Base-by-base conservation (phyloP, 495 filamentous ascomycete genomes). In the Xylaria telfairii region DNA sequence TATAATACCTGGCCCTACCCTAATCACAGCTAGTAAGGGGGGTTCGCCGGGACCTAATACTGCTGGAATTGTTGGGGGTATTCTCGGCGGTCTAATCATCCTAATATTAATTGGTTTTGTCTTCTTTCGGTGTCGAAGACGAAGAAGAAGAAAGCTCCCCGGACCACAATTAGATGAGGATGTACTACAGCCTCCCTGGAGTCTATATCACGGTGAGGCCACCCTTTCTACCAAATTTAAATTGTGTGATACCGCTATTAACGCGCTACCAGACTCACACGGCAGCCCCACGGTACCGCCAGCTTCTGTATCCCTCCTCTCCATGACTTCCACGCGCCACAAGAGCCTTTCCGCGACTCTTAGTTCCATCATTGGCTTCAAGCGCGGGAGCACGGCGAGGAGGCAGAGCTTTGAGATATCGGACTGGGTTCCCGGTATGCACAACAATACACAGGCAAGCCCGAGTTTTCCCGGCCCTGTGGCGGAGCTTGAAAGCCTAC, bases 41-140 rank as follows among this genome's bases (percentile, higher is more conserved):
- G 34, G 41, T 15, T 60, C 66, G 9, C 19, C 17, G 0, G n/a
- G 56, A 8, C 62, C 67, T n/a, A n/a, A n/a, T n/a, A 63, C 62
- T 9, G 49, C 44, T 3, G 62, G 37, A 7, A 72, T 72, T 15
- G 59, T 75, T 13, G 73, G 70, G 2, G 70, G 70, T 0, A 41
- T 69, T n/a, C 54, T 75, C 10, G 70, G 67, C 7, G 70, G 67
- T n/a, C 21, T 68, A 2, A 39, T 57, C 10, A 39, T 19, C 3
- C 24, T 72, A 24, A 21, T 61, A 12, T 26, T 75, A 13, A 39
- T 75, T 39, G 54, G 21, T 2, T 69, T 68, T 12, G 51, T 71
- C 21, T 6, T 64, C 13, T 68, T 68, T 44, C 47, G 44, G 5
- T 70, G 63, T 42, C 24, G 67, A 30, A 37, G 64, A 28, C 37